Base-by-base conservation (phyloP, 176 grass and related monocot species). In the Aegilops tauschii region DNA sequence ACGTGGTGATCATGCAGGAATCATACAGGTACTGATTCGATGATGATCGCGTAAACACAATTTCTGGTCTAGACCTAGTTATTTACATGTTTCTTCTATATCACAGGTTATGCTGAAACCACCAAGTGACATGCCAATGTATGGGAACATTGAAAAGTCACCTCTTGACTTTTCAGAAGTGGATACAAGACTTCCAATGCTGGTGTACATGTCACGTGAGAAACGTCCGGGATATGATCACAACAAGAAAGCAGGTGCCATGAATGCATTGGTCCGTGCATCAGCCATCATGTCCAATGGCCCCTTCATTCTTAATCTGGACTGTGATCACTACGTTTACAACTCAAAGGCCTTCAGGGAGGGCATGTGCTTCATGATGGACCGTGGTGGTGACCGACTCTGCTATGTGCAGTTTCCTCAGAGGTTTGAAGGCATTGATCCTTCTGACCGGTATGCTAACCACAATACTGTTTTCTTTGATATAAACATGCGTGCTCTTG, bases 321-420 rank as follows among this genome's bases (percentile, higher is more conserved):
- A 99, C 40, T 99, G 97, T 73, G 97, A 99, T 66, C 97, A 99
- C 89, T 99, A 96, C 29, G 61, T 99, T 29, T 99, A 99, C 82
- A 96, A 99, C 73, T 99, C 97, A 8, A 86, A 87, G 61, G 97
- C 97, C 62, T 75, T 99, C 34, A 87, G 92, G 69, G 97, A 96
- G 80, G 97, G 97, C 11, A 86, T 99, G 86, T 99, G 97, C 89
- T 99, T 99, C 92, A 99, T 99, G 97, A 94, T 99, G 92, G 97
- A 99, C 56, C 93, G 97, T 39, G 94, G 97, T 25, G 97, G 94
- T 20, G 94, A 99, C 61, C 88, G 97, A 32, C 74, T 99, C 23
- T 92, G 93, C 83, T 99, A 99, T 23, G 92, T 99, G 32, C 97
- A 99, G 73, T 99, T 99, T 77, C 97, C 97, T 7, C 94, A 96